Conservation (phyloP, 2,329 filamentous ascomycete genomes). For the Thelonectria discophora region DNA sequence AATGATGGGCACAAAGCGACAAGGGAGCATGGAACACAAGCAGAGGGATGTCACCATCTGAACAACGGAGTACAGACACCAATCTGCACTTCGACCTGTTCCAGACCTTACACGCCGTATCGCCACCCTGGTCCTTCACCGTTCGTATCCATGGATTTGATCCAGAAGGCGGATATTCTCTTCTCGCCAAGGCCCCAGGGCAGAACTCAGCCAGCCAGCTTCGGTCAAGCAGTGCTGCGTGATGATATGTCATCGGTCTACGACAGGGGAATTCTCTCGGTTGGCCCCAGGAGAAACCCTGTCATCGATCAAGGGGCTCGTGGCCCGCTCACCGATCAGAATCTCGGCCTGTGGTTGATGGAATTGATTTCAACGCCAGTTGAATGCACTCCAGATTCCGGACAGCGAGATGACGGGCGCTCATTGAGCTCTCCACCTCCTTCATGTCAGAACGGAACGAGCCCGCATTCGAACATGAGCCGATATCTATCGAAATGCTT, state of each 20-base stretch:
- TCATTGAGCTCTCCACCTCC: slow-evolving; percentile 13
- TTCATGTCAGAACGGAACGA: slow-evolving; percentile 28
- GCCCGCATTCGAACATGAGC: slow-evolving; percentile 21
- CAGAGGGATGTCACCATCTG: neutral
- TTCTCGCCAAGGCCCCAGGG: slow-evolving; percentile 16
- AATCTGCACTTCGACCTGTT: slow-evolving; percentile 10
- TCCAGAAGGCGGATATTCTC: neutral
- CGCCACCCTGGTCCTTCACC: slow-evolving; percentile 1
- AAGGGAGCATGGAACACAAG: slow-evolving; percentile 18
- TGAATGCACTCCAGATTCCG: slow-evolving; percentile 20
- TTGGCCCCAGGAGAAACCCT: slow-evolving; percentile 22
- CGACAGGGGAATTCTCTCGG: slow-evolving; percentile 5
- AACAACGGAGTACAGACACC: neutral
- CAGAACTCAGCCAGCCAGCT: slow-evolving; percentile 1
- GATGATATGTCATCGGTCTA: slow-evolving; percentile 15
- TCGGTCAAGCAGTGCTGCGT: slow-evolving; percentile 1
- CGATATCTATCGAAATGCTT: slow-evolving; percentile 19
- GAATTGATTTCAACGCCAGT: slow-evolving; percentile 39
- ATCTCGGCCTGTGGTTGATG: slow-evolving; percentile 42
- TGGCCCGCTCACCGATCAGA: slow-evolving; percentile 36
- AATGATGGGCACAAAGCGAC: slow-evolving; percentile 19
- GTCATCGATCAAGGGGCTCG: slow-evolving; percentile 26
- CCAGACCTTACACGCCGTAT: neutral
- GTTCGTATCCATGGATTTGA: slow-evolving; percentile 3
- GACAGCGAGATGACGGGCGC: slow-evolving; percentile 18